Base-by-base conservation (phyloP, 345 rosid species). In the Hibiscus tridactylites region DNA sequence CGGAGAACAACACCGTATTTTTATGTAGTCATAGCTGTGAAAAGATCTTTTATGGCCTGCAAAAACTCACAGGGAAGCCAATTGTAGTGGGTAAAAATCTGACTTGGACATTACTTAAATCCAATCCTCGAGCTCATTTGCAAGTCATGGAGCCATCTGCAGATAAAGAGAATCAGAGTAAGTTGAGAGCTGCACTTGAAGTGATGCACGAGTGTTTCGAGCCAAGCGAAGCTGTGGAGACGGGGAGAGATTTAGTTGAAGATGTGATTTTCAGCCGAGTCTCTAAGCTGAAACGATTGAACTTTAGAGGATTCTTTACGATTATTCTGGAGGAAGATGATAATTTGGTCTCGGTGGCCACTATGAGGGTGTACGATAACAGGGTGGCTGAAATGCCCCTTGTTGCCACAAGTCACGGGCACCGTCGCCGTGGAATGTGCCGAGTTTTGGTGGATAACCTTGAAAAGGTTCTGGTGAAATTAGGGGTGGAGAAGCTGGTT, bases 141-240 rank as follows among this genome's bases (percentile, higher is more conserved):
- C 53, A 49, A 12, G 46, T 17, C 42, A 19, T 74, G 13, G 82
- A 78, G n/a, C 58, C 67, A 8, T 75, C 75, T 67, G 56, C 78
- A 17, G 82, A 85, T 53, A 78, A 73, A 6, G 42, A 4, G 9
- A 6, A 37, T 47, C 73, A 78, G 52, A 77, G 79, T 58, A 88
- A 85, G 85, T 80, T 91, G 50, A 75, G 71, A 61, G 75, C 80
- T 52, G 97, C 89, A 24, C 78, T 90, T 21, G 76, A 82, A 13
- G 81, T 91, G 65, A 84, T 91, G 83, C 94, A 86, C 9, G 90
- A 90, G 19, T 89, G 98, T 73, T 91, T 91, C 50, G 89, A 88
- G 75, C 91, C 89, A 2, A 24, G 79, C 1, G 74, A 74, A 63
- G 96, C 88, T 12, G 49, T 70, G 54, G 64, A 39, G 49, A 77